These are phyloP conservation scores for Bacterosira constricta DNA, from an alignment of 108 stramenopile genomes.

Conservation along the genomic window DNA sequence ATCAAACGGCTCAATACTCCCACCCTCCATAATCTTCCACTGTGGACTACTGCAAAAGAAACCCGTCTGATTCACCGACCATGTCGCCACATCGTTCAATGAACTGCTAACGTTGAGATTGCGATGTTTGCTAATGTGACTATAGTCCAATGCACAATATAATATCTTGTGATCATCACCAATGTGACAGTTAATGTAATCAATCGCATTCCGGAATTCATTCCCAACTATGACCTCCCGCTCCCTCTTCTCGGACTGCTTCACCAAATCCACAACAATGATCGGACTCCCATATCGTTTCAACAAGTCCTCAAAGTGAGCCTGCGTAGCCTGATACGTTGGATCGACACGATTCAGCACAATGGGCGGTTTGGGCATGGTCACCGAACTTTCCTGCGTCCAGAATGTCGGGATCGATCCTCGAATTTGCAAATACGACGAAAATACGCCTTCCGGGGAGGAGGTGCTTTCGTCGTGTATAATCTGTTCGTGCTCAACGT, in stretches of 20 bases:
- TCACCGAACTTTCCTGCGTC: slow-evolving; percentile 94
- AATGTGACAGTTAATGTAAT: slow-evolving; percentile 92
- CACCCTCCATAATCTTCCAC: slow-evolving; percentile 84
- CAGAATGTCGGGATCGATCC: slow-evolving; percentile 98
- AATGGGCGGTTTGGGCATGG: slow-evolving; percentile 98
- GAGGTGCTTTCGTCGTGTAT: slow-evolving; percentile 88
- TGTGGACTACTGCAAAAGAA: slow-evolving; percentile 92
- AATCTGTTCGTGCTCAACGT: slow-evolving; percentile 94
- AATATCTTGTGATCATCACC: slow-evolving; percentile 89
- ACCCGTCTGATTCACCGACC: slow-evolving; percentile 93
- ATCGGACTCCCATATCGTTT: slow-evolving; percentile 93
- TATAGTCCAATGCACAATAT: slow-evolving; percentile 89
- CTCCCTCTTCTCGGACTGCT: slow-evolving; percentile 92
- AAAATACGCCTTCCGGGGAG: slow-evolving; percentile 80
- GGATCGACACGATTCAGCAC: slow-evolving; percentile 93
- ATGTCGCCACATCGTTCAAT: slow-evolving; percentile 91
- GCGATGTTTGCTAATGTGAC: slow-evolving; percentile 87
- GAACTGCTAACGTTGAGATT: slow-evolving; percentile 78
- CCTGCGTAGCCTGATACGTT: slow-evolving; percentile 90
- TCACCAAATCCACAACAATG: slow-evolving; percentile 94
- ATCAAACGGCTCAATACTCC: slow-evolving; percentile 79
- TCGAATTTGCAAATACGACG: slow-evolving; percentile 92
- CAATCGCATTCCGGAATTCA: slow-evolving; percentile 93
- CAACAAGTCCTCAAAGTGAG: slow-evolving; percentile 94
- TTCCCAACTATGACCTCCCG: slow-evolving; percentile 93